phyloP scores from a whole-genome alignment of 352 stramenopile species.

The Phytophthora sojae region DNA sequence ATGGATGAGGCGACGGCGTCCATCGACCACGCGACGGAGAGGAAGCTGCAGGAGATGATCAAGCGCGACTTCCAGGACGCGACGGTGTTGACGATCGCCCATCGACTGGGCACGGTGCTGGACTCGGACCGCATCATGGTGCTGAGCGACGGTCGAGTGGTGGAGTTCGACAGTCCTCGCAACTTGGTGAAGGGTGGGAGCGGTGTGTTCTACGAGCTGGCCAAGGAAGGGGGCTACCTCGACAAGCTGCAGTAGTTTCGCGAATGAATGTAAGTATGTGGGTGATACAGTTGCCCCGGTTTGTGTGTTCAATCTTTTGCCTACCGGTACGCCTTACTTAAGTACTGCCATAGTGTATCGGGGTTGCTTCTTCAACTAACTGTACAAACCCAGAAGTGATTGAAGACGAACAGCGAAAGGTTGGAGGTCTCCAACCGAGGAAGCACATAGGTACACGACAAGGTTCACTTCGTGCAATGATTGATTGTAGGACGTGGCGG shows the following conservation, averaged over 20 bases:
- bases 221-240: slow-evolving; percentile 20
- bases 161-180: slow-evolving; percentile 84
- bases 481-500: too few species aligned
- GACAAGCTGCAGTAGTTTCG: not conserved
- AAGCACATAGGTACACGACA: too few species aligned
- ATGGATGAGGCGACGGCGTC: slow-evolving; percentile 90
- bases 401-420: too few species aligned
- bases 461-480: too few species aligned
- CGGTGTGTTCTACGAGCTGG: slow-evolving; percentile 32
- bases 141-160: slow-evolving; percentile 81
- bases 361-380: too few species aligned
- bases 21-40: slow-evolving; percentile 46
- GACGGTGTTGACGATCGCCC: slow-evolving; percentile 95
- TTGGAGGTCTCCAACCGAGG: too few species aligned
- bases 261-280: not conserved
- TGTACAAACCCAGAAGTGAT: too few species aligned
- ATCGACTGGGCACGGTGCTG: slow-evolving; percentile 73
- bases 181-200: slow-evolving; percentile 13
- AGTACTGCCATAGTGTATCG: too few species aligned
- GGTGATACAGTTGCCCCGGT: not conserved
- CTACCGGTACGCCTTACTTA: too few species aligned
- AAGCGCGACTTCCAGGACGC: slow-evolving; percentile 77
- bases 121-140: slow-evolving; percentile 78
- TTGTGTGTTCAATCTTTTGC: not conserved
- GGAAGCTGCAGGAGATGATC: slow-evolving; percentile 52